Evolutionary conservation across 139 green algal species (phyloP), one percentile per base, ranked within the genome.

Genomic region (Chlamydomonas schloesseri): DNA sequence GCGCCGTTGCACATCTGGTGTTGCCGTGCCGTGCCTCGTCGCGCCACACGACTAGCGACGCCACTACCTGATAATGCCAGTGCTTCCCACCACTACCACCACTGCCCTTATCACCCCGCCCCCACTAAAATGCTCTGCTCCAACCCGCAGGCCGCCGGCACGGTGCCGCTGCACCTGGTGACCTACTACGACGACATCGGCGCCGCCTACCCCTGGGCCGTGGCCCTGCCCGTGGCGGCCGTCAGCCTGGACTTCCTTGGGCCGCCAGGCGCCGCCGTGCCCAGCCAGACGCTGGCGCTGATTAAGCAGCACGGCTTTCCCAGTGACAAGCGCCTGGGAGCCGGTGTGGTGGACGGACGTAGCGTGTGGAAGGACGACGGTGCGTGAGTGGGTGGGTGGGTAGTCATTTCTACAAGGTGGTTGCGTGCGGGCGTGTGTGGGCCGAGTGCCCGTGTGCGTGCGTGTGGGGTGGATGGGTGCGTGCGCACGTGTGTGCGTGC

Each of bases 291-390:
- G 14, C 81, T 95, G 33, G 82, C 86, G 31, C 91, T 96, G 20
- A 92, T 98, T 70, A 68, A 82, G 31, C 83, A 89, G 73, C 87
- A 96, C 84, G 96, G 96, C 86, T 96, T 94, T 53, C 95, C 94
- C 24, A 83, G 84, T n/a, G 88, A 83, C 90, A 98, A 98, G 94
- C 85, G 93, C 46, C 91, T 98, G 72, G 95, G 93, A 2, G 94
- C 92, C 11, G 96, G 96, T 77, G 87, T 98, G 15, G 91, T 99
- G 42, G 96, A 98, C 85, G 96, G 95, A 28, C 94, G 96, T 31
- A 95, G 90, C 50, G 88, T 97, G 58, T 99, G 94, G 93, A 91
- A 89, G 20, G 96, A 98, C 86, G 36, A 88, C n/a, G 78, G 83
- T 88, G 73, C 0, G 90, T 84, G 29, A 60, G 42, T 15, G 53